Evolutionary conservation across 2,329 filamentous ascomycete species (phyloP).

Genomic region (Aspergillus niger): DNA sequence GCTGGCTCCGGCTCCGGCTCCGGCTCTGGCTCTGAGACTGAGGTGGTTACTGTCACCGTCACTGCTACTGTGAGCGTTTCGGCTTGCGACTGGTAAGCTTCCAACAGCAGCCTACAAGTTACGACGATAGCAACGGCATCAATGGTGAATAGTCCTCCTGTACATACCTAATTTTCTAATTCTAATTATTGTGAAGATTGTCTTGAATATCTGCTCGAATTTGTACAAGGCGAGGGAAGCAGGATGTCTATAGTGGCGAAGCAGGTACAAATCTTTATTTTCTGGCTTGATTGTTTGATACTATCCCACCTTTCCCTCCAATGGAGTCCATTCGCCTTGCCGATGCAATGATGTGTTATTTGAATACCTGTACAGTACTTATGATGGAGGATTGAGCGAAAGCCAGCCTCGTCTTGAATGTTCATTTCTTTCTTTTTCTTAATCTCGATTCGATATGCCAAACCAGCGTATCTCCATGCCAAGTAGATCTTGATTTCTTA

Average conservation of each 20-base stretch:
- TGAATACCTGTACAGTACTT: constrained; percentile 16
- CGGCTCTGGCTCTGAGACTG: constrained; percentile 10
- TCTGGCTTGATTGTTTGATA: constrained; percentile 18
- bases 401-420: not conserved
- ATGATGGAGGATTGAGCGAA: constrained; percentile 1
- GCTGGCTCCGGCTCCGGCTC: constrained; percentile 13
- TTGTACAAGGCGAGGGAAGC: not conserved
- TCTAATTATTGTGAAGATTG: constrained; percentile 25
- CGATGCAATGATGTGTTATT: constrained; percentile 4
- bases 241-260: not conserved
- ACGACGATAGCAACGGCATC: constrained; percentile 29
- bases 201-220: constrained; percentile 5
- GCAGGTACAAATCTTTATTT: constrained; percentile 6
- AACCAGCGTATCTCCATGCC: not conserved
- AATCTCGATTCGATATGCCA: not conserved
- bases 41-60: constrained; percentile 28
- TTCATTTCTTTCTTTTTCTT: not conserved
- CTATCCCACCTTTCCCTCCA: constrained; percentile 23
- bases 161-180: constrained; percentile 41
- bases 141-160: constrained; percentile 25
- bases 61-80: constrained; percentile 29
- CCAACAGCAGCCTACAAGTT: constrained; percentile 13
- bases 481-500: not conserved
- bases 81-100: constrained; percentile 18
- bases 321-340: constrained; percentile 34